Evolutionary conservation across 139 green algal species (phyloP), one percentile per base, ranked within the genome.

Genomic region (Parachlorella kessleri): DNA sequence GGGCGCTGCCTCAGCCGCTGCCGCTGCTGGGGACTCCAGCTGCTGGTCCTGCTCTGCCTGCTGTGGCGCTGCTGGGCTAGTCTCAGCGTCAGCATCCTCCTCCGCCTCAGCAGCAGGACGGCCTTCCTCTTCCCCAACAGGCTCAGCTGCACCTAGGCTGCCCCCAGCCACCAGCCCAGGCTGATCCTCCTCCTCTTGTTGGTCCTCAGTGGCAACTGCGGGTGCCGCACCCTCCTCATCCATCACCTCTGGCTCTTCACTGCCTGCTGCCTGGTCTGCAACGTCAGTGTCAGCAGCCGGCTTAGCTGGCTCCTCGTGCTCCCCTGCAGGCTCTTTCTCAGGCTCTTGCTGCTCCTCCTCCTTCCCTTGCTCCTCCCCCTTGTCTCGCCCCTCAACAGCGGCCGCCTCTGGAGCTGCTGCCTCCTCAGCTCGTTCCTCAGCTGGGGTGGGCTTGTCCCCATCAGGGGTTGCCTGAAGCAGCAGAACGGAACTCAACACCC

Each of bases 221-320:
- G n/a, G n/a, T n/a, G n/a, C n/a, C n/a, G n/a, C n/a, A n/a, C n/a
- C n/a, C n/a, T n/a, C n/a, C n/a, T n/a, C n/a, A n/a, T n/a, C n/a
- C n/a, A n/a, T n/a, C n/a, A n/a, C n/a, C n/a, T n/a, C 39, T 90
- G 77, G 2, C 80, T 86, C 66, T 85, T 90, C 74, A 8, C 33
- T 55, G 6, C 18, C 66, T 1, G 67, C 71, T 0, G 55, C 48
- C 4, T 24, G 72, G 6, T 36, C 37, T 23, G 30, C 24, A 41
- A 14, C 42, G 26, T n/a, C 32, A 30, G 66, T 65, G 1, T 32
- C 36, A 41, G 26, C 66, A 32, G 76, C 63, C 41, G 35, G 48
- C 35, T 66, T 6, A 37, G 66, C 55, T 3, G 1, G 26, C 33
- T 40, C 18, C 36, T 63, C 28, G 21, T 59, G 18, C 33, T 75